These are phyloP conservation scores for Sphagnum tenellum DNA, from an alignment of 225 moss, liverwort and hornwort genomes.

Conservation along the genomic window DNA sequence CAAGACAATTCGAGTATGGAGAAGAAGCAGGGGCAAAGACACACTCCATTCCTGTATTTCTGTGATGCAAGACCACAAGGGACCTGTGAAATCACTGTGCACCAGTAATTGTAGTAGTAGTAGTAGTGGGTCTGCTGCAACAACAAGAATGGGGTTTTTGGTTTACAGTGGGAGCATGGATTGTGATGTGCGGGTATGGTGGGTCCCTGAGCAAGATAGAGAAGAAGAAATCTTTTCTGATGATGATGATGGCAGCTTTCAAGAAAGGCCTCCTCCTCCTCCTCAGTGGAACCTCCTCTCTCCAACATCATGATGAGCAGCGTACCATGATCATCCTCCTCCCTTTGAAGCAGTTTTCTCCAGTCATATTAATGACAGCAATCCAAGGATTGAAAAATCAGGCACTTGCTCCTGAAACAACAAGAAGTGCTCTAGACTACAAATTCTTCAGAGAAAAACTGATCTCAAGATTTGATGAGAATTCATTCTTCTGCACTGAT, in stretches of 20 bases:
- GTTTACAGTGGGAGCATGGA: constrained; percentile 48
- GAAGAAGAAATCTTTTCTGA: constrained; percentile 3
- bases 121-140: constrained; percentile 2
- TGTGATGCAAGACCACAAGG: constrained; percentile 30
- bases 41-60: constrained; percentile 12
- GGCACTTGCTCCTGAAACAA: no score
- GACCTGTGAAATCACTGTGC: constrained; percentile 34
- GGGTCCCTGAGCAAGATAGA: constrained; percentile 26
- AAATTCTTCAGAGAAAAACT: no score
- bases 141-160: constrained; percentile 17
- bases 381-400: no score
- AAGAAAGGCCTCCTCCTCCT: constrained; percentile 21
- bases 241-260: constrained; percentile 4
- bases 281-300: no score
- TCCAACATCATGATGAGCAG: no score
- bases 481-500: no score
- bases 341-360: no score
- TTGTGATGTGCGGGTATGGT: constrained; percentile 35
- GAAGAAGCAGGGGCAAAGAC: constrained; percentile 4
- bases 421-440: no score
- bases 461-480: no score
- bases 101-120: no score
- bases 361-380: no score
- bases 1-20: constrained; percentile 42
- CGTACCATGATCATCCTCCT: no score